Conservation (phyloP, 2,329 filamentous ascomycete species). For the Ceratocystis variospora region DNA sequence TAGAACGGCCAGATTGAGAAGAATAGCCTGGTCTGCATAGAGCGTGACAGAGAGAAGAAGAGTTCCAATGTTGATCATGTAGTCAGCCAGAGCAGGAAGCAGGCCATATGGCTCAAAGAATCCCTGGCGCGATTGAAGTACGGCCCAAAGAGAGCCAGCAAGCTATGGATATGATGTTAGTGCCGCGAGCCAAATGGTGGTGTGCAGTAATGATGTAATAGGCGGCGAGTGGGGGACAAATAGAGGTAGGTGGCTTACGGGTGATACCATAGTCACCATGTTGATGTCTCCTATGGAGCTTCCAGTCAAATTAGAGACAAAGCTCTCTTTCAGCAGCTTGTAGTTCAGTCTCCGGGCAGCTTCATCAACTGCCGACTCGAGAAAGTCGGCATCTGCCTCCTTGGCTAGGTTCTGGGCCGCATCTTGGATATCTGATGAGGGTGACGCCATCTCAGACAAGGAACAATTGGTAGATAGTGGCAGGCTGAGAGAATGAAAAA, state of each 20-base stretch:
- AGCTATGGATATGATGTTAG: constrained; percentile 38
- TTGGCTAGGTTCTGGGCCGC: constrained; percentile 4
- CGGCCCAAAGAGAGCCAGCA: constrained; percentile 74
- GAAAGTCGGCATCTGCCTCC: constrained; percentile 22
- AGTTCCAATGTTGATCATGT: constrained; percentile 70
- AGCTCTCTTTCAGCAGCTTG: constrained; percentile 87
- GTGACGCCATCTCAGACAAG: constrained; percentile 1
- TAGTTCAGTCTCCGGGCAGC: constrained; percentile 39
- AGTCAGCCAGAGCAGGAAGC: constrained; percentile 61
- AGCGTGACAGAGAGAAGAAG: constrained; percentile 76
- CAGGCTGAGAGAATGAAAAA: neutral
- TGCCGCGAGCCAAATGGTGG: constrained; percentile 20
- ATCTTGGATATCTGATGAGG: neutral
- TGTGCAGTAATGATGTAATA: neutral
- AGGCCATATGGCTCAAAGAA: constrained; percentile 68
- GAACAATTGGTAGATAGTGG: neutral
- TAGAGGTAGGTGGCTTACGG: constrained; percentile 42
- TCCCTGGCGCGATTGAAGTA: constrained; percentile 66
- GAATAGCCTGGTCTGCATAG: constrained; percentile 56
- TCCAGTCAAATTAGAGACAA: constrained; percentile 81
- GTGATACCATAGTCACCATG: constrained; percentile 67
- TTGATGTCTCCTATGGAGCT: constrained; percentile 78
- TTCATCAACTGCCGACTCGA: constrained; percentile 27
- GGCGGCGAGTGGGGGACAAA: neutral
- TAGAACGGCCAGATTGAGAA: constrained; percentile 56